phyloP scores from a whole-genome alignment of 1,284 basidiomycete species.

The Sporisorium iseilematis-ciliati region DNA sequence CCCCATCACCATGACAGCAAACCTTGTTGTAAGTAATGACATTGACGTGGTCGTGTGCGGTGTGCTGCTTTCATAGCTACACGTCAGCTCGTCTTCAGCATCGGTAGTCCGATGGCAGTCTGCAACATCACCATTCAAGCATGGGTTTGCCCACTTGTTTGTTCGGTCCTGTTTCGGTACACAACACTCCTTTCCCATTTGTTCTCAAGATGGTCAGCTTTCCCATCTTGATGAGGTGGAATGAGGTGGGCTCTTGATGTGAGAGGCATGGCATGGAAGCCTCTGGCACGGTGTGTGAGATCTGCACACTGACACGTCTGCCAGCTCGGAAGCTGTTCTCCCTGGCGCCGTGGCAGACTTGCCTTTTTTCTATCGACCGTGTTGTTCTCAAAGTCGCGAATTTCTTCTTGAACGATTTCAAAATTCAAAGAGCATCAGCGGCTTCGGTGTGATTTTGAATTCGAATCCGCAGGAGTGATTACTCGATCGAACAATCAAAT shows the following conservation, averaged over 20 bases:
- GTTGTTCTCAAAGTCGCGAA: constrained; percentile 10
- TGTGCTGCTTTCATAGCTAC: constrained; percentile 1
- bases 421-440: neutral
- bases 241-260: too few relatives aligned
- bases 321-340: too few relatives aligned
- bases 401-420: constrained; percentile 5
- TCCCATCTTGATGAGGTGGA: too few relatives aligned
- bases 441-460: neutral
- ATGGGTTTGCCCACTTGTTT: neutral
- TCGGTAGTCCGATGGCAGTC: neutral
- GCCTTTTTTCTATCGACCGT: neutral
- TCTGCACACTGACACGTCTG: neutral
- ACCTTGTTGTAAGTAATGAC: neutral
- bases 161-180: neutral
- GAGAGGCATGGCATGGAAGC: too few relatives aligned
- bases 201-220: too few relatives aligned
- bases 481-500: neutral
- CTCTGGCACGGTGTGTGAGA: neutral
- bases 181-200: neutral
- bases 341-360: neutral
- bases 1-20: neutral
- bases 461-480: neutral
- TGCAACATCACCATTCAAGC: neutral
- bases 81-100: neutral
- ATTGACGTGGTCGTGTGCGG: neutral